Base-by-base conservation (phyloP, 2,329 filamentous ascomycete species). In the Curvularia eragrostidis region DNA sequence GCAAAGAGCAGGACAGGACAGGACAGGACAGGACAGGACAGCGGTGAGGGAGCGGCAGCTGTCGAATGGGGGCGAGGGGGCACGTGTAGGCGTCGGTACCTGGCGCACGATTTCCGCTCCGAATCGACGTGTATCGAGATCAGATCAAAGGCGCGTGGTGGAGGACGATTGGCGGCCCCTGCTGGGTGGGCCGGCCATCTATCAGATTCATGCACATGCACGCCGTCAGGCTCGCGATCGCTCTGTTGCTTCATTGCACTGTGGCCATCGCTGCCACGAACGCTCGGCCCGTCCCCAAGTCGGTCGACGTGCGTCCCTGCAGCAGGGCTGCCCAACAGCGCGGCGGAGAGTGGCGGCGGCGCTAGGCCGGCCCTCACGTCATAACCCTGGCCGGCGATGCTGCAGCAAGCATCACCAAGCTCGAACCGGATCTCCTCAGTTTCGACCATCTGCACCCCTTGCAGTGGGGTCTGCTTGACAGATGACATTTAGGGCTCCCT, bases 341-440 rank as follows among this genome's bases (percentile, higher is more conserved):
- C 42, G 36, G 46, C 66, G 62, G 69, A 70, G 69, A 39, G 54
- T 53, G 46, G 43, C 48, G 56, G 56, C 50, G 54, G 54, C 61
- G 48, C 57, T 34, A 44, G 26, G 15, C 19, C 44, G 58, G 58
- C 59, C 56, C 52, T 48, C 57, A 66, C 67, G 69, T 69, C 64
- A 65, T 64, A 50, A 53, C 26, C 59, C 60, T 53, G 44, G 55
- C 38, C 46, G 24, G 54, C 59, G 61, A 66, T 65, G 62, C 62
- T 63, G 66, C 64, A 60, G 54, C 57, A 59, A 51, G 56, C 63
- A 63, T 60, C 56, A 60, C 61, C 64, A 67, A 62, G 58, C 62
- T 64, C 57, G 61, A 62, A 63, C 59, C 62, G 61, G 58, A 69
- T 72, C 67, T 67, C 67, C 66, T 62, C 67, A 61, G 56, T 64